phyloP scores from a whole-genome alignment of 1,284 basidiomycete genomes.

The Trametes polyzona region DNA sequence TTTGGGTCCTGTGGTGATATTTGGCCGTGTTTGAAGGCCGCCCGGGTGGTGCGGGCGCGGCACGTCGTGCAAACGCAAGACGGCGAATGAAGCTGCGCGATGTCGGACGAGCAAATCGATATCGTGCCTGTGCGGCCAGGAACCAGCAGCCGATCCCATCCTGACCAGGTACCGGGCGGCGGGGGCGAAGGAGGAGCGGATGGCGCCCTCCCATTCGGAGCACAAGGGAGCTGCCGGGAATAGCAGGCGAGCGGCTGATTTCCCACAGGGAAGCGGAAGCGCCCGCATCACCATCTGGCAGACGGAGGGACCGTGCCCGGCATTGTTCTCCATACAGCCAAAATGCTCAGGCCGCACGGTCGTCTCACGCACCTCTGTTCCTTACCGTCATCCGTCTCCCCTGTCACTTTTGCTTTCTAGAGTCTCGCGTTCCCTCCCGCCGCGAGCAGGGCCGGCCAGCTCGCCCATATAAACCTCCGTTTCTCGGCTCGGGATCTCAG shows the following conservation, averaged over 20 bases:
- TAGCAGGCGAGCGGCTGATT: slow-evolving; percentile 33
- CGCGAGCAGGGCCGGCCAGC: slow-evolving; percentile 17
- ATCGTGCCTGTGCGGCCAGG: slow-evolving; percentile 12
- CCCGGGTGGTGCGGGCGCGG: not conserved
- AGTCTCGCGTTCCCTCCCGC: slow-evolving; percentile 22
- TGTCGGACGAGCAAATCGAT: not conserved
- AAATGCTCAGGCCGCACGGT: slow-evolving; percentile 19
- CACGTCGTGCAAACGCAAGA: slow-evolving; percentile 1
- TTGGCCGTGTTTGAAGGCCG: slow-evolving; percentile 1
- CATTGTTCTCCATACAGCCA: slow-evolving; percentile 35
- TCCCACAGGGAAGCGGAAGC: slow-evolving; percentile 21
- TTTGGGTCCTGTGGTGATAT: slow-evolving; percentile 13
- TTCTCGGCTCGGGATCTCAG: slow-evolving; percentile 22
- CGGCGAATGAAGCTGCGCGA: slow-evolving; percentile 7
- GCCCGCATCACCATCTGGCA: slow-evolving; percentile 16
- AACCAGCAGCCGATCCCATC: slow-evolving; percentile 8
- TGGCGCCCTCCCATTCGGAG: slow-evolving; percentile 25
- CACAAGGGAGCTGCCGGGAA: slow-evolving; percentile 34
- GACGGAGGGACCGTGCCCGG: slow-evolving; percentile 13
- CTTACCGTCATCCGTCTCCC: slow-evolving; percentile 30
- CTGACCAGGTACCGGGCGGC: slow-evolving; percentile 9
- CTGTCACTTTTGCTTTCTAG: slow-evolving; percentile 20
- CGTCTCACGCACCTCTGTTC: slow-evolving; percentile 29
- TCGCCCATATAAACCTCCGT: slow-evolving; percentile 29
- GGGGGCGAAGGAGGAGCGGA: not conserved